Base-by-base conservation (phyloP, 345 rosid species). In the Citrus glauca region DNA sequence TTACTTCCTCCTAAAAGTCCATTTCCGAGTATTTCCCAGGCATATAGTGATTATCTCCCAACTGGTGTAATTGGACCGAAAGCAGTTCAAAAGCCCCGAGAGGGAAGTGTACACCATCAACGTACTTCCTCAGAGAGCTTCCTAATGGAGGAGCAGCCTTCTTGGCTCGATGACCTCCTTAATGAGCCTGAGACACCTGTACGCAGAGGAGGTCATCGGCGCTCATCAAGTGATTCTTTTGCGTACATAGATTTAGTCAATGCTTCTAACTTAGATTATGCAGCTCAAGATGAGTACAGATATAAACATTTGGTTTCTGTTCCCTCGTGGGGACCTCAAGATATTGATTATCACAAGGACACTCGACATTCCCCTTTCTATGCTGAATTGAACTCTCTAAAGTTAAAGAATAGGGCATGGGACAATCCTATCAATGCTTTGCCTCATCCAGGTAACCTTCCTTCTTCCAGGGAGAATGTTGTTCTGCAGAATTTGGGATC, bases 121-220 rank as follows among this genome's bases (percentile, higher is more conserved):
- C 88, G 99, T 35, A 97, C 98, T 81, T 91, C 98, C 56, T 97
- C 99, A 17, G 98, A 94, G 89, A 91, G 94, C 70, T 71, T 90
- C 72, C 77, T 93, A 68, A 73, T 90, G 65, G 99, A 97, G 69
- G 98, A 94, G 82, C 98, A 92, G 82, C 99, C 99, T 74, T 97
- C 93, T 74, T 97, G 99, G 99, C 95, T 94, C 73, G 99, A 97
- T 88, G 99, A 97, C 88, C 95, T 94, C 71, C 98, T 97, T 75
- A 91, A 94, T 37, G 99, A 97, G 83, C 99, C 98, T 0, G 98
- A 97, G 74, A 97, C 93, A 60, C 98, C 98, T 69, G 97, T 89
- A 25, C 90, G 90, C 25, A 89, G 80, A 89, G 97, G 93, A 48
- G 93, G 94, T 83, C 99, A 97, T 86, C 84, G 99, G 69, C 98